Base-by-base conservation (phyloP, 495 filamentous ascomycete species). In the Parachaetomium inaequale region DNA sequence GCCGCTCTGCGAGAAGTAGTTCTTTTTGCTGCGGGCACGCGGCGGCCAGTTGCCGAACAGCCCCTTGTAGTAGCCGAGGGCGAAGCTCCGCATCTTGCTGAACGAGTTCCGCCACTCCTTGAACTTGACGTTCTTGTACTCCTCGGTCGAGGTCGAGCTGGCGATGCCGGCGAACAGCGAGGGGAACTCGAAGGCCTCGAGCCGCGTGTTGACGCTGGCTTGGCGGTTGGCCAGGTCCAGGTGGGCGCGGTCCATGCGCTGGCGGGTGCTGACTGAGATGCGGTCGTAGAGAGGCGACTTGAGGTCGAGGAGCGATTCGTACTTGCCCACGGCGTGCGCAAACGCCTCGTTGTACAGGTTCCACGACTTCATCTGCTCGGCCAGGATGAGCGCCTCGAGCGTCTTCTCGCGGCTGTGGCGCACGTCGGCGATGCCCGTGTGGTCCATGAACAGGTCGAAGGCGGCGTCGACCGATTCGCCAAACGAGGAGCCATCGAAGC, bases 21-120 rank as follows among this genome's bases (percentile, higher is more conserved):
- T 96, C 80, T 96, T 96, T 79, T 96, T 97, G 42, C 86, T 92
- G 54, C 80, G 84, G 0, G 91, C 92, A 71, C 93, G 94, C 38
- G 95, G 94, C 21, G 95, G 93, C 94, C 94, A 98, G 55, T 88
- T 87, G 42, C 95, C 95, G 70, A 96, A 95, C 54, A 85, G 82
- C 51, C 85, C 75, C 68, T 92, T 92, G 74, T 94, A 95, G 75
- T 91, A 89, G 53, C 79, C 77, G 53, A 96, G 78, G 17, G 89
- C 81, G 63, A 89, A 88, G 58, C 85, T 87, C 38, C 91, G 84
- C 80, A 92, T 89, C 28, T 85, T 81, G 49, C 81, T 74, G 71
- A 93, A 97, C 1, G 85, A 78, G 1, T 76, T 74, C 69, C 84
- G 89, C 94, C 95, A 98, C 43, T 80, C 80, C 63, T 91, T 89